Evolutionary conservation across 2,329 filamentous ascomycete genomes (phyloP).

Genomic region (Fusarium sp.): DNA sequence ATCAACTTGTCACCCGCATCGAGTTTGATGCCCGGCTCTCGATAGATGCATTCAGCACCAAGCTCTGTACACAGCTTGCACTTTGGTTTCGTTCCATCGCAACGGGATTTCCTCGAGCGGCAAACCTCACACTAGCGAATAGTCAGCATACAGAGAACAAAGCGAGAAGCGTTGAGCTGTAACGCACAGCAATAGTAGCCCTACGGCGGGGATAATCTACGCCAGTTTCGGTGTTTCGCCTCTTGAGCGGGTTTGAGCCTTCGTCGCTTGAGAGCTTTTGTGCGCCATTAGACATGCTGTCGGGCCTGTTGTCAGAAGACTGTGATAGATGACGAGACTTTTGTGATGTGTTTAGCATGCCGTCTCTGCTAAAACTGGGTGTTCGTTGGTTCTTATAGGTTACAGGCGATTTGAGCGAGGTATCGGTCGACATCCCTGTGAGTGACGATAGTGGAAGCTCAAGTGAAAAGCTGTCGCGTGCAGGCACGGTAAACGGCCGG

Average conservation of each 20-base stretch:
- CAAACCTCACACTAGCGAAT: slow-evolving; percentile 79
- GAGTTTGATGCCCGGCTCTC: slow-evolving; percentile 87
- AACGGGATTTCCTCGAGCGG: slow-evolving; percentile 82
- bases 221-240: slow-evolving; percentile 71
- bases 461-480: slow-evolving; percentile 63
- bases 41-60: slow-evolving; percentile 85
- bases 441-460: slow-evolving; percentile 63
- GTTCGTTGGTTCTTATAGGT: slow-evolving; percentile 63
- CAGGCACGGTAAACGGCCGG: slow-evolving; percentile 61
- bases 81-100: slow-evolving; percentile 83
- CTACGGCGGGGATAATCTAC: slow-evolving; percentile 74
- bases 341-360: slow-evolving; percentile 65
- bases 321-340: slow-evolving; percentile 69
- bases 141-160: slow-evolving; percentile 32
- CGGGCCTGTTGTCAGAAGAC: slow-evolving; percentile 63
- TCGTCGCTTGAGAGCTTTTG: slow-evolving; percentile 64
- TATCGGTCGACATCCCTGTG: slow-evolving; percentile 57
- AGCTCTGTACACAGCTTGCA: slow-evolving; percentile 87
- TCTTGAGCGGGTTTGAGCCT: slow-evolving; percentile 70
- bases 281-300: slow-evolving; percentile 59
- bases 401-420: slow-evolving; percentile 65
- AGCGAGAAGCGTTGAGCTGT: slow-evolving; percentile 2
- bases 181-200: slow-evolving; percentile 74
- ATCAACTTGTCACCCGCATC: slow-evolving; percentile 90
- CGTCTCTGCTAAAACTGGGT: slow-evolving; percentile 63